Evolutionary conservation across 495 filamentous ascomycete species (phyloP).

Genomic region (Lepidopterella palustris): DNA sequence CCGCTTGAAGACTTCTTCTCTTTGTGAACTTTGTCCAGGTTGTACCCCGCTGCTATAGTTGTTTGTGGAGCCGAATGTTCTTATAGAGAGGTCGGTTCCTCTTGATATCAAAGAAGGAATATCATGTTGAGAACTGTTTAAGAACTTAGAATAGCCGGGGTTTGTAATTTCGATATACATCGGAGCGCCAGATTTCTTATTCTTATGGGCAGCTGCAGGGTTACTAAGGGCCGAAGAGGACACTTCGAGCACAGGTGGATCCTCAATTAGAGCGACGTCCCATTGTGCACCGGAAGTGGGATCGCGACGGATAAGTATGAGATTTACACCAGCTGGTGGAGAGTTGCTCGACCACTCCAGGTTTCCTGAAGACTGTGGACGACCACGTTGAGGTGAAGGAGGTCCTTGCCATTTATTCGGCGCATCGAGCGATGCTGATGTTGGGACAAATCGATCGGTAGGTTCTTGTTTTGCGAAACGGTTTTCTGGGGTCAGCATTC

Average conservation of each 20-base stretch:
- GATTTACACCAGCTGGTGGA: constrained; percentile 33
- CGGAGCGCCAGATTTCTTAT: constrained; percentile 29
- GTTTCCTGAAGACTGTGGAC: constrained; percentile 4
- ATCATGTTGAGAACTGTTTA: constrained; percentile 14
- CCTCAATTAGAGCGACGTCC: constrained; percentile 74
- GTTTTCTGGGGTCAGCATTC: not conserved
- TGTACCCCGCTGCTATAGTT: not conserved
- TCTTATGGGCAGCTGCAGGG: constrained; percentile 12
- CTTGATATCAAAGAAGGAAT: constrained; percentile 7
- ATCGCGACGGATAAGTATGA: constrained; percentile 86
- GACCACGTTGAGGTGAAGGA: not conserved
- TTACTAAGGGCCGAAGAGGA: constrained; percentile 23
- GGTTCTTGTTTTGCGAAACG: too few species aligned
- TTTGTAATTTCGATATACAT: constrained; percentile 58
- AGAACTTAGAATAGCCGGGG: constrained; percentile 57
- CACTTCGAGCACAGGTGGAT: constrained; percentile 37
- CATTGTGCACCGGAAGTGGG: constrained; percentile 72
- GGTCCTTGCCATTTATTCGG: not conserved
- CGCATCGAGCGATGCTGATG: not conserved
- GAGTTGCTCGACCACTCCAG: not conserved
- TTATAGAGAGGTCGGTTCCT: constrained; percentile 7
- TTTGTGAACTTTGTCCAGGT: not conserved
- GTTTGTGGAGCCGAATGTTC: not conserved
- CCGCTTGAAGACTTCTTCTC: constrained; percentile 23
- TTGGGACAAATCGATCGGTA: not conserved